Evolutionary conservation across 306 rosid genomes (phyloP), one percentile per base, ranked within the genome.

Genomic region (Fragaria nilgerrensis): DNA sequence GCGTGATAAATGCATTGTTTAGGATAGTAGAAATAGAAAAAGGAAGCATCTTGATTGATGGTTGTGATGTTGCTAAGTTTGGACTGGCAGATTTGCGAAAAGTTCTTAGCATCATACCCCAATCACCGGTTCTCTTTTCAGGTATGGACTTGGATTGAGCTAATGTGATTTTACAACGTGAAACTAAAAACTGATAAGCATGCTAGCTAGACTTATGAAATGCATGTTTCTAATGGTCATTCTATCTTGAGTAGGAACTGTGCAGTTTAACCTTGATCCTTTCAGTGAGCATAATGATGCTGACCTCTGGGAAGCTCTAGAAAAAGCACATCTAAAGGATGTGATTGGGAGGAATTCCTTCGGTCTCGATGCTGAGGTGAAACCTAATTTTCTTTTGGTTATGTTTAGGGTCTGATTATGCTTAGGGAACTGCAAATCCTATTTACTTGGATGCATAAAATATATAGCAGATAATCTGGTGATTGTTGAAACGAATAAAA

Each of bases 91-190:
- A 94, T 82, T 82, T 94, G 68, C 85, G 97, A 59, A 87, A 83
- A 82, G 88, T 83, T 79, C 94, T 94, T n/a, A 86, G 94, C 37
- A 88, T 94, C 88, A 94, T 94, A 79, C 98, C 98, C 17, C 98
- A 92, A 74, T 84, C 97, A 11, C 98, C 98, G 0, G 89, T 92
- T 76, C 91, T 94, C 66, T 94, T 92, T 82, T 94, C 98, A 16
- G 98, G 98, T 92, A n/a, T 50, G 59, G 45, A 56, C 44, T 65
- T 79, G 32, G 6, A 61, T n/a, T 37, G 5, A 70, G 63, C 65
- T 25, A 34, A 75, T 71, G 48, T 52, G 17, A 29, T 68, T 58
- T 29, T 20, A 7, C 73, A 55, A 52, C 22, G 8, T 41, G 14
- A 41, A 27, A 27, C 39, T 22, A 61, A 61, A 4, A 12, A 13